Evolutionary conservation across 2,329 filamentous ascomycete species (phyloP).

Genomic region (Bipolaris cookei): DNA sequence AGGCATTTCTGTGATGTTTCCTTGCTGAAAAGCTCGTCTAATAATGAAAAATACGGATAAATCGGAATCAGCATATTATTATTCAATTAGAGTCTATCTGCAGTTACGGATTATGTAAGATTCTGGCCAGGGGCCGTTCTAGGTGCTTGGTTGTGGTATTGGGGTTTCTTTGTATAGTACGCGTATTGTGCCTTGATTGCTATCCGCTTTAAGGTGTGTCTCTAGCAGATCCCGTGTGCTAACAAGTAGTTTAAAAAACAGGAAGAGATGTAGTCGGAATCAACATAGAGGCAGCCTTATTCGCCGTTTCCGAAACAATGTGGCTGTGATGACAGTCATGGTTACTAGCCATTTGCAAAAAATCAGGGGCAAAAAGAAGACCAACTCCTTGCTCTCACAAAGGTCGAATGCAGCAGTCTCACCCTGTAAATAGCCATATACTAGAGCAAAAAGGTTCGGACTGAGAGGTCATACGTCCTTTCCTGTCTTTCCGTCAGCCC

Average conservation of each 20-base stretch:
- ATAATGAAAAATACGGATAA: background rate
- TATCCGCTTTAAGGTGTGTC: too few relatives aligned
- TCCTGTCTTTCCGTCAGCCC: background rate
- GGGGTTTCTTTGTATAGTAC: too few relatives aligned
- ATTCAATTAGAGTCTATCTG: too few relatives aligned
- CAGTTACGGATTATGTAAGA: too few relatives aligned
- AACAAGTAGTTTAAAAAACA: too few relatives aligned
- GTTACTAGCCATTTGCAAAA: background rate
- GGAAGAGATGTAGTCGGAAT: too few relatives aligned
- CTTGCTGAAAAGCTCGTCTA: background rate
- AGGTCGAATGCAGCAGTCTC: conserved; percentile 2
- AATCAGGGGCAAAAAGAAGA: background rate
- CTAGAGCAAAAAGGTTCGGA: conserved; percentile 3
- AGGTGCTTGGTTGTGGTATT: too few relatives aligned
- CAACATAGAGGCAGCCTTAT: background rate
- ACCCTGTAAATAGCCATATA: background rate
- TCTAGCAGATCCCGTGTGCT: too few relatives aligned
- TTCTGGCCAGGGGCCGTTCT: too few relatives aligned
- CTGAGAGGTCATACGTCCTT: conserved; percentile 2
- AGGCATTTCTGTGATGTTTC: background rate
- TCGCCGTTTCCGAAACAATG: background rate
- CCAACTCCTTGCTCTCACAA: background rate
- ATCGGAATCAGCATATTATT: too few relatives aligned
- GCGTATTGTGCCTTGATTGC: too few relatives aligned
- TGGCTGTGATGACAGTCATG: background rate